Percentiles rank a stretch among this genome's conserved stretches.
phyloP scores from a whole-genome alignment of 768 basidiomycete species.

The Candolleomyces eurysporus region DNA sequence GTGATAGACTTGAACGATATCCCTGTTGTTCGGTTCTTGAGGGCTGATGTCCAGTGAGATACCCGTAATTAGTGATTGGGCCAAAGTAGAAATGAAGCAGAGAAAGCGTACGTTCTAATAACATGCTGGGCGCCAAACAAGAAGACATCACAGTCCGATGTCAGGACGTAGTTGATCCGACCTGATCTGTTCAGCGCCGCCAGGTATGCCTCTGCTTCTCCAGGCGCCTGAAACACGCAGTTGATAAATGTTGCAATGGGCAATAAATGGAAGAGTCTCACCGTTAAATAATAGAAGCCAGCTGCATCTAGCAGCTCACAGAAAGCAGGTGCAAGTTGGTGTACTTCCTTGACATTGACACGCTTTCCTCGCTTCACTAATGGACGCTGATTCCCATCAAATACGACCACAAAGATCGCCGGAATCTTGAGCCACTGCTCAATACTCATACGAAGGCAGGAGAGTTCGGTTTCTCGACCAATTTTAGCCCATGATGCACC shows the following conservation, averaged over 20 bases:
- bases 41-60: neutral
- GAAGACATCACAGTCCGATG: slow-evolving; percentile 70
- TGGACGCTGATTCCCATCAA: neutral
- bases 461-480: neutral
- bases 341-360: no score
- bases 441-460: neutral
- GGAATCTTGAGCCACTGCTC: neutral
- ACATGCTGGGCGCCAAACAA: slow-evolving; percentile 63
- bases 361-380: neutral
- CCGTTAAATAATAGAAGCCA: no score
- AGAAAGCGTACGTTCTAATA: slow-evolving; percentile 36
- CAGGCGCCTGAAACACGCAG: slow-evolving; percentile 44
- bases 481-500: neutral
- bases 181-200: slow-evolving; percentile 58
- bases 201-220: slow-evolving; percentile 79
- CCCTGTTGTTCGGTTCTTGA: no score
- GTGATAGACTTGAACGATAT: no score
- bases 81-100: neutral
- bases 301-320: no score
- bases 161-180: slow-evolving; percentile 61
- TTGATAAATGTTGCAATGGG: no score
- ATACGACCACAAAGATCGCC: neutral
- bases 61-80: neutral
- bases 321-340: no score
- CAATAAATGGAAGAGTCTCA: no score